A percentile compares a stretch with the other conserved stretches of the same genome.
These are phyloP conservation scores for Lactarius deliciosus DNA, from an alignment of 768 basidiomycete species.

Conservation along the genomic window DNA sequence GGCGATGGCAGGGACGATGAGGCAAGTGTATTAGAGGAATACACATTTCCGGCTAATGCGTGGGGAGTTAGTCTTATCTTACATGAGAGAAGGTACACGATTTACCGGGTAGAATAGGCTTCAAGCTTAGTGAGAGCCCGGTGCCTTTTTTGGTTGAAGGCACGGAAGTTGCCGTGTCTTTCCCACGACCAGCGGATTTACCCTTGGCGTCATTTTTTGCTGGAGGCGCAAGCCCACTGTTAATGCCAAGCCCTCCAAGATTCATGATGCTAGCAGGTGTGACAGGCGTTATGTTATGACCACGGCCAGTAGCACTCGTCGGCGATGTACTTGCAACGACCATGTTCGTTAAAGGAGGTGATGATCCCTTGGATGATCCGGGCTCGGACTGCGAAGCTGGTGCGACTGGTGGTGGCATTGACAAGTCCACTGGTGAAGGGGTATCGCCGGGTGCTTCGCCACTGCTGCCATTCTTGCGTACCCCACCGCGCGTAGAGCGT, in stretches of 20 bases:
- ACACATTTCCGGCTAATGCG: slow-evolving; percentile 38
- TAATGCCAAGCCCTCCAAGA: slow-evolving; percentile 60
- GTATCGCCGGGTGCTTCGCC: slow-evolving; percentile 47
- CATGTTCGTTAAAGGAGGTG: slow-evolving; percentile 13
- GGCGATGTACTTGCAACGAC: slow-evolving; percentile 12
- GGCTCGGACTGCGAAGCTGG: slow-evolving; percentile 35
- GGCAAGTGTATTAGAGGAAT: slow-evolving; percentile 33
- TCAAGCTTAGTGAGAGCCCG: slow-evolving; percentile 45
- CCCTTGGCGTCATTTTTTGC: slow-evolving; percentile 31
- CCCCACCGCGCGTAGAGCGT: slow-evolving; percentile 42
- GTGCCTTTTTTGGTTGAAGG: slow-evolving; percentile 35
- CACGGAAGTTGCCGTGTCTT: slow-evolving; percentile 11
- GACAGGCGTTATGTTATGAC: slow-evolving; percentile 61
- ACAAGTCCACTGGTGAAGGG: slow-evolving; percentile 84
- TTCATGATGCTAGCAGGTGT: slow-evolving; percentile 95
- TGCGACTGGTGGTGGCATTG: slow-evolving; percentile 84
- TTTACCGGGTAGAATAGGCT: slow-evolving; percentile 72
- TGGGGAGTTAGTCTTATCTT: slow-evolving; percentile 22
- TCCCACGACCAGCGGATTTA: slow-evolving; percentile 23
- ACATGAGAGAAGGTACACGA: slow-evolving; percentile 16
- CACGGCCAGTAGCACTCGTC: slow-evolving; percentile 25
- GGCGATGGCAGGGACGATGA: slow-evolving; percentile 33
- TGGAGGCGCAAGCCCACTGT: slow-evolving; percentile 44
- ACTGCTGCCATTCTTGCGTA: slow-evolving; percentile 42
- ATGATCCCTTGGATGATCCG: background rate